Evolutionary conservation across 805 yeast genomes (phyloP), one percentile per base, ranked within the genome.

Genomic region (Cyberlindnera petersonii): DNA sequence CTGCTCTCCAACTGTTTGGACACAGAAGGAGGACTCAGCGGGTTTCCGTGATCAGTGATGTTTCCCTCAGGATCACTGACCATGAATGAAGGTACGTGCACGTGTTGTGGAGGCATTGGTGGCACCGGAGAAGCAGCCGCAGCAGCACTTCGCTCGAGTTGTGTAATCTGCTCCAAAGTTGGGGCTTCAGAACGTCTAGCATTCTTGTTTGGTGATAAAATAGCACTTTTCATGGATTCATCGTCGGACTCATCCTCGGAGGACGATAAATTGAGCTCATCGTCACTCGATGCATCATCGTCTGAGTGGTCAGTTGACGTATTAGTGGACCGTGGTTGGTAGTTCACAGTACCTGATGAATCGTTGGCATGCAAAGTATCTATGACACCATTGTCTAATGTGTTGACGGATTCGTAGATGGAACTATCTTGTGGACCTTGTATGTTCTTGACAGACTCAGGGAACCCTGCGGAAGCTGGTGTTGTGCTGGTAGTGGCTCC

Each of bases 211-310:
- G 50, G 47, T 4, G 49, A 44, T 9, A 44, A 35, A 6, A 49
- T 37, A 13, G 42, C 40, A 39, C 52, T 47, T 23, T 41, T 37
- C 31, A 50, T 39, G 1, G 56, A 47, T 22, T 48, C 50, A 17
- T 31, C 41, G 22, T 48, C 53, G 7, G 44, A 43, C 16, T 32
- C 49, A 24, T 43, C 44, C 5, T 35, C 35, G 5, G 37, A 31
- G 10, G 49, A 42, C 14, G n/a, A n/a, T n/a, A 42, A 24, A 29
- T 45, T 45, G 27, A 42, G 11, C 19, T 45, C 49, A n/a, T 43
- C 49, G 15, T 41, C 39, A 21, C 38, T 36, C 16, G 44, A 37
- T n/a, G 37, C 48, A n/a, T 42, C 38, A 20, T 40, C 46, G 8
- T 11, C 32, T 8, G 14, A 21, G 6, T 31, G 20, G 17, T 30